Evolutionary conservation across 306 rosid genomes (phyloP).

Genomic region (Heteromeles arbutifolia): DNA sequence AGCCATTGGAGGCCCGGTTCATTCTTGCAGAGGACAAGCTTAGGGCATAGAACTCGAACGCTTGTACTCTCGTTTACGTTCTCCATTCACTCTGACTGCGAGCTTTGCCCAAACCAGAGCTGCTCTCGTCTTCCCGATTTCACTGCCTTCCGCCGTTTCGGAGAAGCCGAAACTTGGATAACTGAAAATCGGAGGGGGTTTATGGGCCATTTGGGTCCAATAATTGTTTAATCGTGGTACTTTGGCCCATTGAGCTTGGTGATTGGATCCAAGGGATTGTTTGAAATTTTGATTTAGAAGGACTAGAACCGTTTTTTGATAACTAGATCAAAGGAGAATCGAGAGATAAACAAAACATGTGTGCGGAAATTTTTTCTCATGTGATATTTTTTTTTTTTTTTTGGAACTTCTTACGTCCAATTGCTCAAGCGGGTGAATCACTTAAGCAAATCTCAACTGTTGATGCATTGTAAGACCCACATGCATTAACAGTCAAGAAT

Average conservation of each 20-base stretch:
- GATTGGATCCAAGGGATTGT: background rate
- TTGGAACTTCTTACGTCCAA: background rate
- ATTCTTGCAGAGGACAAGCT: slow-evolving; percentile 29
- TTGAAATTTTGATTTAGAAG: too few species aligned
- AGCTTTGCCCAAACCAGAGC: background rate
- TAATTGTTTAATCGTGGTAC: background rate
- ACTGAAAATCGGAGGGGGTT: background rate
- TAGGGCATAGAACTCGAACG: slow-evolving; percentile 49
- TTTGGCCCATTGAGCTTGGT: background rate
- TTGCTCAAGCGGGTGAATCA: background rate
- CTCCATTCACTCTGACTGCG: slow-evolving; percentile 21
- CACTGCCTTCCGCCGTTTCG: background rate
- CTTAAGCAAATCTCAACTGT: accelerated
- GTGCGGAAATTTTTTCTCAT: background rate
- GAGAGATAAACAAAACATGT: too few species aligned
- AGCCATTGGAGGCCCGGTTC: slow-evolving; percentile 68
- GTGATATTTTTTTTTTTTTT: too few species aligned
- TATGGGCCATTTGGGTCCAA: background rate
- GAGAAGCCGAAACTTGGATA: background rate
- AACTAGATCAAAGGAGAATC: too few species aligned
- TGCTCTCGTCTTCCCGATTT: background rate
- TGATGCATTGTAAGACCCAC: background rate
- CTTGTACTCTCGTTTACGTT: slow-evolving; percentile 8
- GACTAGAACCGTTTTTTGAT: too few species aligned
- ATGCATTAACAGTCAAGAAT: too few species aligned